Conservation (phyloP, 2,329 filamentous ascomycete genomes). For the Calonectria hongkongensis region DNA sequence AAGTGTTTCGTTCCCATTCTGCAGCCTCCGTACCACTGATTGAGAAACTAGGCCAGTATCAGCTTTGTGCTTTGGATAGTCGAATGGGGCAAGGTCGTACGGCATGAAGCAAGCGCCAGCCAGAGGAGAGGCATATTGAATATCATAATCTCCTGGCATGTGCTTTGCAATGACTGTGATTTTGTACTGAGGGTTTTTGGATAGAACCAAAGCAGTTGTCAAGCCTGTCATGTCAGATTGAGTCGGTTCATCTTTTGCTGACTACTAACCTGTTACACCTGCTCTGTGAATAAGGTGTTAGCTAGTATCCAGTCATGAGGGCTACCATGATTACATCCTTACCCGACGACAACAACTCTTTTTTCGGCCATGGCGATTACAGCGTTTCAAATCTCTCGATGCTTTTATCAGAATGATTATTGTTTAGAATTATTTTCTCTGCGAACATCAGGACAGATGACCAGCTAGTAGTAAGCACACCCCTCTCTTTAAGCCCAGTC, state of each 20-base stretch:
- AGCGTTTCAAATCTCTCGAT: background rate
- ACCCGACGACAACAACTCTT: constrained; percentile 35
- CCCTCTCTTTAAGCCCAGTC: constrained; percentile 20
- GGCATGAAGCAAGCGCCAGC: constrained; percentile 35
- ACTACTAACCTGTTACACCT: constrained; percentile 33
- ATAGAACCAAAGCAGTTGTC: constrained; percentile 34
- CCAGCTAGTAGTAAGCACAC: background rate
- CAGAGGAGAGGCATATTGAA: constrained; percentile 34
- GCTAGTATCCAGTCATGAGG: background rate
- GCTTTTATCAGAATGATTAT: background rate
- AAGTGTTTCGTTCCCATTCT: constrained; percentile 35
- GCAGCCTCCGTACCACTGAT: constrained; percentile 29
- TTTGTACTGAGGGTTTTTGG: constrained; percentile 32
- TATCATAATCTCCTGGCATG: constrained; percentile 39
- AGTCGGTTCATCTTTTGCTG: background rate
- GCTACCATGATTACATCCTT: constrained; percentile 6
- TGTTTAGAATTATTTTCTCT: too few relatives aligned
- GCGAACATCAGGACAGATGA: too few relatives aligned
- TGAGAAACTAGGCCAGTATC: constrained; percentile 14
- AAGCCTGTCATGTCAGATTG: constrained; percentile 22
- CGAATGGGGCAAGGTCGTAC: constrained; percentile 5
- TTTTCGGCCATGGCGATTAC: constrained; percentile 25
- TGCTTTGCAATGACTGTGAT: constrained; percentile 35
- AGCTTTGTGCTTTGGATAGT: background rate
- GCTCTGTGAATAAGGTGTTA: constrained; percentile 18